Conservation (phyloP, 2,329 filamentous ascomycete genomes). For the Sarocladiaceae sp. region DNA sequence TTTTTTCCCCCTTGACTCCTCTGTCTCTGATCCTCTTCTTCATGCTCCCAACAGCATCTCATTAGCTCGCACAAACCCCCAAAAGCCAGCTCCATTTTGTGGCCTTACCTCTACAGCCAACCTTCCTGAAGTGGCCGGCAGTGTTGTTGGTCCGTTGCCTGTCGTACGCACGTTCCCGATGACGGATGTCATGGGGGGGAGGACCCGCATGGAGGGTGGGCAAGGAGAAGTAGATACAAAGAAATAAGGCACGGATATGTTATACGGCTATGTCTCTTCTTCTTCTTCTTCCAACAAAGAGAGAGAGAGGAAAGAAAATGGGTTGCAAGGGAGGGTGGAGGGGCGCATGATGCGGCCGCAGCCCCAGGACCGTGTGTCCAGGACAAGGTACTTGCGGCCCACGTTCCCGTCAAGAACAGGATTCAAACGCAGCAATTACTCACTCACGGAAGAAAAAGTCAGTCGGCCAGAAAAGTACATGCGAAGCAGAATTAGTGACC, state of each 20-base stretch:
- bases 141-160: neutral
- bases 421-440: neutral
- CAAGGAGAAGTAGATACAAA: neutral
- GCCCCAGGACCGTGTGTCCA: too few species aligned
- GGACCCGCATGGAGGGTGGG: neutral
- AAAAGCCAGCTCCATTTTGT: slow-evolving; percentile 4
- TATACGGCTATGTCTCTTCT: neutral
- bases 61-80: neutral
- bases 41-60: slow-evolving; percentile 6
- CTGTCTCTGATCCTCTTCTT: too few species aligned
- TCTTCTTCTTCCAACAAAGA: too few species aligned
- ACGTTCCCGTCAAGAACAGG: neutral
- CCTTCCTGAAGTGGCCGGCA: neutral
- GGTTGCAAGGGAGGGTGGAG: neutral
- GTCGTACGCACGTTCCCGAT: slow-evolving; percentile 7
- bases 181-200: slow-evolving; percentile 7
- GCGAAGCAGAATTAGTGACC: too few species aligned
- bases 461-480: neutral
- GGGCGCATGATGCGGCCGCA: neutral
- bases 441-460: neutral
- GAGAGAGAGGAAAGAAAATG: too few species aligned
- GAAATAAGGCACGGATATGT: neutral
- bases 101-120: slow-evolving; percentile 2
- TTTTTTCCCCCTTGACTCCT: too few species aligned
- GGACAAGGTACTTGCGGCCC: neutral